These are phyloP conservation scores for Cyathus striatus DNA, from an alignment of 768 basidiomycete species.

Conservation along the genomic window DNA sequence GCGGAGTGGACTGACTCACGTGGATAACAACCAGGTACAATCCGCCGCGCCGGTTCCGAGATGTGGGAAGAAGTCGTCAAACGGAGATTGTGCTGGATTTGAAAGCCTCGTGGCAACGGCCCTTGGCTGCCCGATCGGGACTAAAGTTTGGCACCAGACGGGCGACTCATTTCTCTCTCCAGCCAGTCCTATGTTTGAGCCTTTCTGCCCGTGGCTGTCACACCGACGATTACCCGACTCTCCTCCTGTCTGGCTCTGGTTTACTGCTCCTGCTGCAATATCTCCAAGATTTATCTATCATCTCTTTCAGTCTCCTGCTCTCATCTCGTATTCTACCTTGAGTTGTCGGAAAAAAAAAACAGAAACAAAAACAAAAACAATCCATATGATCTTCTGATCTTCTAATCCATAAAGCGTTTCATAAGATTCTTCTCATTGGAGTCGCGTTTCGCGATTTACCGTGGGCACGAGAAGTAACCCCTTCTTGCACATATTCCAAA, in stretches of 20 bases:
- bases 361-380: conserved; percentile 3
- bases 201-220: background rate
- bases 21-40: conserved; percentile 25
- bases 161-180: background rate
- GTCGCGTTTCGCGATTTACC: conserved; percentile 22
- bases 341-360: background rate
- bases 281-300: background rate
- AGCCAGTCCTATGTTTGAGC: background rate
- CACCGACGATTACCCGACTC: background rate
- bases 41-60: conserved; percentile 19
- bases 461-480: conserved; percentile 39
- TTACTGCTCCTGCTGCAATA: background rate
- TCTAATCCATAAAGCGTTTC: conserved; percentile 24
- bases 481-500: conserved; percentile 29
- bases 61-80: conserved; percentile 16
- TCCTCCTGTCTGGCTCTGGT: too few relatives aligned
- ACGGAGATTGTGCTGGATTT: conserved; percentile 4
- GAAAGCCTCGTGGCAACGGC: conserved; percentile 8
- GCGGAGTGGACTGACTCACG: conserved; percentile 12
- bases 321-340: background rate
- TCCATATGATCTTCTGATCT: conserved; percentile 31
- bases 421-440: conserved; percentile 22
- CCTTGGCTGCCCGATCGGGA: conserved; percentile 9
- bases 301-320: background rate
- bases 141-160: conserved; percentile 10